A percentile compares a stretch with the other conserved stretches of the same genome.
Evolutionary conservation across 176 grass and related monocot genomes (phyloP).

Genomic region (Carex myosuroides): DNA sequence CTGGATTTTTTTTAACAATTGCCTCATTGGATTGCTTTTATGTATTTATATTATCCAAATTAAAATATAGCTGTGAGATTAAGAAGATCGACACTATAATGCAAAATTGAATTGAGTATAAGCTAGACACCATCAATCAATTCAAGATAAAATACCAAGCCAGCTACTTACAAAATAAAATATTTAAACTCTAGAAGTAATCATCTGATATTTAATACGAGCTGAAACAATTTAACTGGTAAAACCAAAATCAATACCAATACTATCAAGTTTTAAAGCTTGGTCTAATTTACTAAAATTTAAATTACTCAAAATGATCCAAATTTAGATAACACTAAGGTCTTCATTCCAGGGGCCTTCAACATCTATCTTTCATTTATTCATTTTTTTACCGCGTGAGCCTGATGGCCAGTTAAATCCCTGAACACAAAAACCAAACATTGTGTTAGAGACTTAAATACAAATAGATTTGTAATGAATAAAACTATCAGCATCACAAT

Average conservation of each 20-base stretch:
- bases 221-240: background rate
- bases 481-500: background rate
- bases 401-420: background rate
- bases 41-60: too few relatives aligned
- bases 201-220: background rate
- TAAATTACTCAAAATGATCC: background rate
- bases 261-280: background rate
- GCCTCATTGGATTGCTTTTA: too few relatives aligned
- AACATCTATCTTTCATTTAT: background rate
- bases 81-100: too few relatives aligned
- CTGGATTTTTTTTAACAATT: too few relatives aligned
- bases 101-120: too few relatives aligned
- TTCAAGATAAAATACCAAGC: background rate
- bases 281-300: background rate
- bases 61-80: too few relatives aligned
- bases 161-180: background rate
- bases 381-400: background rate
- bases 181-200: background rate
- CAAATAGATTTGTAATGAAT: background rate
- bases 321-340: background rate
- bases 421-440: background rate
- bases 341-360: background rate
- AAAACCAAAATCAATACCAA: background rate
- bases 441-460: background rate
- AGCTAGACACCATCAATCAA: background rate